Evolutionary conservation across 116 monocot genomes (phyloP).

Genomic region (Posidonia oceanica): DNA sequence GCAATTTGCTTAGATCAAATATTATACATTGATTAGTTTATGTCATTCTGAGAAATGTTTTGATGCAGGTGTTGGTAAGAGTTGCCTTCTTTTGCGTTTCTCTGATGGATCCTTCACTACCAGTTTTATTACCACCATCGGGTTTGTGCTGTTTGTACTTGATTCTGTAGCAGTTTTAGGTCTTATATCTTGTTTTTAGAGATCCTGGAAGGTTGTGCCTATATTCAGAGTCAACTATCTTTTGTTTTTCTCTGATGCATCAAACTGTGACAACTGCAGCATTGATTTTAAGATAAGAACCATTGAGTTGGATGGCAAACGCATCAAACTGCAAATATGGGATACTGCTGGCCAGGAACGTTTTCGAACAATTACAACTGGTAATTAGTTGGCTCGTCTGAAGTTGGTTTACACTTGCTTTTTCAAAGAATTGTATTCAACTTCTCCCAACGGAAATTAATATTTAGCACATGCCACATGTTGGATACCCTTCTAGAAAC

Average conservation of each 20-base stretch:
- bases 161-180: not conserved
- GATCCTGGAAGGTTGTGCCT: not conserved
- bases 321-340: conserved; percentile 96
- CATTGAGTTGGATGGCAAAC: conserved; percentile 87
- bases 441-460: too few relatives aligned
- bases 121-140: conserved; percentile 98
- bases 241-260: not conserved
- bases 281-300: conserved; percentile 98
- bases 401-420: not conserved
- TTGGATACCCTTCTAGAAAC: too few relatives aligned
- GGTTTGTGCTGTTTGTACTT: conserved; percentile 29
- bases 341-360: conserved; percentile 97
- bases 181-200: not conserved
- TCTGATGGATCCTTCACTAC: conserved; percentile 98
- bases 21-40: not conserved
- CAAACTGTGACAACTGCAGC: conserved; percentile 18
- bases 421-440: not conserved
- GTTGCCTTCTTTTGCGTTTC: conserved; percentile 95
- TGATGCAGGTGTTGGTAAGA: conserved; percentile 87
- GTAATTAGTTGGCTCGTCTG: conserved; percentile 17
- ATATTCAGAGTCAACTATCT: not conserved
- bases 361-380: conserved; percentile 88
- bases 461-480: too few relatives aligned
- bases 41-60: not conserved
- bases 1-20: not conserved